phyloP scores from a whole-genome alignment of 106 monocot genomes.

The Triglochin maritima region DNA sequence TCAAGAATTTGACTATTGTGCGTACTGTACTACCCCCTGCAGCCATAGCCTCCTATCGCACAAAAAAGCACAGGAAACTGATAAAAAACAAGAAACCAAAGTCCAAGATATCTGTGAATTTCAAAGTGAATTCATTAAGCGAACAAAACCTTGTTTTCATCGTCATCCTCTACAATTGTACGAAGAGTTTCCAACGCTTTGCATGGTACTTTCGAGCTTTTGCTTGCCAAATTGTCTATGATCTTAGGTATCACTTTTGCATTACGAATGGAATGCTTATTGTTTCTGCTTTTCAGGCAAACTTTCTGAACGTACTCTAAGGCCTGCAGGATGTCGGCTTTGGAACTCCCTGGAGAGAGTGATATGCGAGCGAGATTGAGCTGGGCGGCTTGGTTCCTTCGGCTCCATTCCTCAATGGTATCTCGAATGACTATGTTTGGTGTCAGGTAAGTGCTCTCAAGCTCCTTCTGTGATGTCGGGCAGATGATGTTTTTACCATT shows the following conservation, averaged over 20 bases:
- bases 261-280: conserved; percentile 42
- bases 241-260: conserved; percentile 43
- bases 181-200: conserved; percentile 75
- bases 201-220: conserved; percentile 45
- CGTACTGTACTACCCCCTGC: conserved; percentile 49
- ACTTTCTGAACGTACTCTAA: conserved; percentile 37
- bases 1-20: conserved; percentile 73
- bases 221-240: conserved; percentile 54
- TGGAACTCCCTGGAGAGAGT: neutral
- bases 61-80: conserved; percentile 1
- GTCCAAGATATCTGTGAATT: neutral
- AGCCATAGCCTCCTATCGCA: conserved; percentile 48
- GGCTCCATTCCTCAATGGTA: conserved; percentile 15
- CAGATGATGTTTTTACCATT: conserved; percentile 46
- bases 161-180: conserved; percentile 40
- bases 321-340: conserved; percentile 22
- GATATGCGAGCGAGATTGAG: neutral
- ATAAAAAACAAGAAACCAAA: neutral
- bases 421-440: conserved; percentile 71
- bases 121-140: conserved; percentile 3
- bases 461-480: conserved; percentile 52
- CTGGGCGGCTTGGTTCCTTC: neutral
- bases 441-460: conserved; percentile 47
- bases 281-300: conserved; percentile 43
- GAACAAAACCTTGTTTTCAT: conserved; percentile 62